A percentile compares a stretch with the other conserved stretches of the same genome.
Evolutionary conservation across 805 yeast species (phyloP).

Genomic region (Yamadazyma sp.): DNA sequence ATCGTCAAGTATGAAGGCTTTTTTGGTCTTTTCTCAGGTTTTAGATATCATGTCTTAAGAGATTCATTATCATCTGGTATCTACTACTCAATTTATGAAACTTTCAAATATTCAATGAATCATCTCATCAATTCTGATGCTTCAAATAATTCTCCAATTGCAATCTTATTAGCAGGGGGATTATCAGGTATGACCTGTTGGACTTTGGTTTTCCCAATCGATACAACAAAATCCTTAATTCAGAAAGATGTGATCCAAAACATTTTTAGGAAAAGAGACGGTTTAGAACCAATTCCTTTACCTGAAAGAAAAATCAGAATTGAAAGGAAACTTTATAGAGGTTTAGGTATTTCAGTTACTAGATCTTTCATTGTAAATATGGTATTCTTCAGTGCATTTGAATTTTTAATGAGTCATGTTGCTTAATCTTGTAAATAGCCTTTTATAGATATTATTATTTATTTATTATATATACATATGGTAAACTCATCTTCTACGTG

Average conservation of each 20-base stretch:
- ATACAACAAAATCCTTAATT: conserved; percentile 70
- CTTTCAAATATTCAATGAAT: conserved; percentile 54
- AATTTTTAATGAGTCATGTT: conserved; percentile 58
- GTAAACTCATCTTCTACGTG: conserved; percentile 8
- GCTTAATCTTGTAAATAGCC: conserved; percentile 20
- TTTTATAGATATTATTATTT: not conserved
- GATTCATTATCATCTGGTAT: conserved; percentile 71
- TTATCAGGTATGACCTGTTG: conserved; percentile 73
- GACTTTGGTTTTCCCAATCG: conserved; percentile 75
- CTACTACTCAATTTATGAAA: conserved; percentile 74
- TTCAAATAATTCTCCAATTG: conserved; percentile 24
- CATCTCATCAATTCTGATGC: conserved; percentile 24
- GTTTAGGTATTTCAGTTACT: conserved; percentile 69
- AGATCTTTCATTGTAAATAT: conserved; percentile 72
- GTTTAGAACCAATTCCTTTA: conserved; percentile 40
- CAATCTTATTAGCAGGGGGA: conserved; percentile 64
- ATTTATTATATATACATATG: conserved; percentile 2
- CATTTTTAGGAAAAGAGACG: conserved; percentile 51
- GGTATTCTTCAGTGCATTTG: conserved; percentile 73
- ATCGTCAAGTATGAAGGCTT: conserved; percentile 60
- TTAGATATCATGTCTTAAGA: conserved; percentile 59
- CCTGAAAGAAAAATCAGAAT: conserved; percentile 27
- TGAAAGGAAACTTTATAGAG: conserved; percentile 59
- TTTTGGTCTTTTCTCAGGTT: conserved; percentile 70
- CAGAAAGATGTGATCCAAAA: conserved; percentile 74